Conservation (phyloP, 1,284 basidiomycete genomes). For the Trichosporon coremiiforme region DNA sequence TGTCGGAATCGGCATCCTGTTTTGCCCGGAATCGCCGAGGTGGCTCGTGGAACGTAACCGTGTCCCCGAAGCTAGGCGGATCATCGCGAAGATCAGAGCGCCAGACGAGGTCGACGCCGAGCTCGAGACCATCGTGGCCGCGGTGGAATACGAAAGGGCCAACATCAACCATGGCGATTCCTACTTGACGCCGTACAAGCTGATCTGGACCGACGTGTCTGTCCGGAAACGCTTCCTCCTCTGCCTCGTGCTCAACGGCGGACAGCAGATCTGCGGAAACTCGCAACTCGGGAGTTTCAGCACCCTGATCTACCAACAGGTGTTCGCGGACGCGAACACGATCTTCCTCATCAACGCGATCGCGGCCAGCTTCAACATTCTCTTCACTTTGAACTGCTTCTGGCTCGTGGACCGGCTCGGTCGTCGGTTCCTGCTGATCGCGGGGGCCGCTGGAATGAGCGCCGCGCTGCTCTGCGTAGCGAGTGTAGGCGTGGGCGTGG, state of each 20-base stretch:
- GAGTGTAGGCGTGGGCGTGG: slow-evolving; percentile 25
- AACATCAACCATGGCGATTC: slow-evolving; percentile 17
- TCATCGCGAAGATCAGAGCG: slow-evolving; percentile 26
- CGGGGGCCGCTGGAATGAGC: slow-evolving; percentile 26
- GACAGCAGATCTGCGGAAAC: slow-evolving; percentile 35
- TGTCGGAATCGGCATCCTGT: slow-evolving; percentile 52
- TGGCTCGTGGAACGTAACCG: slow-evolving; percentile 60
- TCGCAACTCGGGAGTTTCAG: slow-evolving; percentile 27
- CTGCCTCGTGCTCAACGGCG: slow-evolving; percentile 33
- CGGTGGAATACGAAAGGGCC: slow-evolving; percentile 31
- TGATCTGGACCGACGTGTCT: slow-evolving; percentile 31
- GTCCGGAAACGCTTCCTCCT: slow-evolving; percentile 34
- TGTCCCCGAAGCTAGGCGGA: slow-evolving; percentile 32
- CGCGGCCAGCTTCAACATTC: slow-evolving; percentile 31
- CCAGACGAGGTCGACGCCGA: slow-evolving; percentile 31
- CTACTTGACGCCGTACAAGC: slow-evolving; percentile 21
- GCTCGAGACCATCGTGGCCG: slow-evolving; percentile 31
- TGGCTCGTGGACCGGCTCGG: slow-evolving; percentile 15
- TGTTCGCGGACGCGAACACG: slow-evolving; percentile 29
- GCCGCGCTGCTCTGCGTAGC: slow-evolving; percentile 31
- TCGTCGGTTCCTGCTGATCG: neutral
- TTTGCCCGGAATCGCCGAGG: slow-evolving; percentile 63
- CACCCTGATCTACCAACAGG: slow-evolving; percentile 34
- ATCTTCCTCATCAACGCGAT: slow-evolving; percentile 36
- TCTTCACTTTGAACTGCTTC: slow-evolving; percentile 28